Evolutionary conservation across 2,329 filamentous ascomycete genomes (phyloP).

Genomic region (Claviceps quebecensis): DNA sequence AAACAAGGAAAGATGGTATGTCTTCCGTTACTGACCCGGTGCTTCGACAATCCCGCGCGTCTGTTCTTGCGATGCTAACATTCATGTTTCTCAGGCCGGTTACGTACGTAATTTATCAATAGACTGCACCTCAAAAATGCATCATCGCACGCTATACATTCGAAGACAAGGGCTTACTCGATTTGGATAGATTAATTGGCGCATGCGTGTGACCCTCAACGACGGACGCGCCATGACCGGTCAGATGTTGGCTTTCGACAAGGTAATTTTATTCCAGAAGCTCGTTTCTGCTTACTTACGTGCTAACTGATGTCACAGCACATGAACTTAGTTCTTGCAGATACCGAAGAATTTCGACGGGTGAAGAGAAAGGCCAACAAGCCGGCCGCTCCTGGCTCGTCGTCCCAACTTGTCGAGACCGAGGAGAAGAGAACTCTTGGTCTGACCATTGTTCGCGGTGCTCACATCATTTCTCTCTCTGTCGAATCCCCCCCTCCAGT

Average conservation of each 20-base stretch:
- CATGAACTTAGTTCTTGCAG: constrained; percentile 97
- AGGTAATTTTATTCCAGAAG: constrained; percentile 40
- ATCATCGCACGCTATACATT: constrained; percentile 16
- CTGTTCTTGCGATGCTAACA: constrained; percentile 47
- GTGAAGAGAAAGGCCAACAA: constrained; percentile 76
- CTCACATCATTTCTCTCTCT: constrained; percentile 85
- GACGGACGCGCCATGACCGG: constrained; percentile 94
- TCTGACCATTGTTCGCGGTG: constrained; percentile 84
- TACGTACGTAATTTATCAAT: constrained; percentile 42
- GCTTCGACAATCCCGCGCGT: constrained; percentile 13
- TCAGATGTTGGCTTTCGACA: constrained; percentile 97
- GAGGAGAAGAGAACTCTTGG: constrained; percentile 98
- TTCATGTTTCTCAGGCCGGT: constrained; percentile 44
- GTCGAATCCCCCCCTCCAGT: constrained; percentile 92
- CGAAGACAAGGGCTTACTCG: constrained; percentile 3
- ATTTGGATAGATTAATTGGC: constrained; percentile 77
- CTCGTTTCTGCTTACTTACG: not conserved
- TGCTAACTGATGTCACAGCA: constrained; percentile 43
- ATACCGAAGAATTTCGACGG: constrained; percentile 94
- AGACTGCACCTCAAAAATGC: not conserved
- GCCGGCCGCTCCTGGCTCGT: constrained; percentile 46
- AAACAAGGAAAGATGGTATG: constrained; percentile 99
- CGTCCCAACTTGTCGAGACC: constrained; percentile 59
- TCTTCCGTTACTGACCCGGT: constrained; percentile 20
- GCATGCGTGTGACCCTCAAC: constrained; percentile 91